phyloP scores from a whole-genome alignment of 2,329 filamentous ascomycete genomes.

The Juglanconis juglandina region DNA sequence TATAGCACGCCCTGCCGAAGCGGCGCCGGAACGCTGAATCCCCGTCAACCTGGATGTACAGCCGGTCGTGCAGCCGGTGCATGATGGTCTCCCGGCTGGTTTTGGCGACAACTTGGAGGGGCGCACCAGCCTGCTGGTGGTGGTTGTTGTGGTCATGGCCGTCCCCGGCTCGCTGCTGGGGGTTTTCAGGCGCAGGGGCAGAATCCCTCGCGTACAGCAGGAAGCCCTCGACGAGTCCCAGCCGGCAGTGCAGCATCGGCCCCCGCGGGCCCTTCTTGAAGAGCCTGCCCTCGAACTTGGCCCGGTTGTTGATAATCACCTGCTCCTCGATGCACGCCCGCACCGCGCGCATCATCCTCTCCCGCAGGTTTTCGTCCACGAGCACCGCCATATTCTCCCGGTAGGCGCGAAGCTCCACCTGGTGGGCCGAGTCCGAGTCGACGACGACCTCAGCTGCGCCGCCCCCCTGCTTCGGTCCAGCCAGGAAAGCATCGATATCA shows the following conservation, averaged over 20 bases:
- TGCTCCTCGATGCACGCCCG: background rate
- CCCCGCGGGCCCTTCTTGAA: background rate
- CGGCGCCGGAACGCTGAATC: slow-evolving; percentile 15
- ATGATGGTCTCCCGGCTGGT: background rate
- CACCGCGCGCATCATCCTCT: background rate
- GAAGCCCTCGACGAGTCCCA: background rate
- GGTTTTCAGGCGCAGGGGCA: background rate
- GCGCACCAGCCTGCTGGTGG: too few species aligned
- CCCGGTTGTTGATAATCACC: background rate
- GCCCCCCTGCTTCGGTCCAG: background rate
- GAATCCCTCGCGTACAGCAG: background rate
- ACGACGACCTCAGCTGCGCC: background rate
- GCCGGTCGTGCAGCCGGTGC: slow-evolving; percentile 16
- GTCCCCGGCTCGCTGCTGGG: too few species aligned
- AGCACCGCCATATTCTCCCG: background rate
- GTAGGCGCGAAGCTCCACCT: background rate
- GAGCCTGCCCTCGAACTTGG: background rate
- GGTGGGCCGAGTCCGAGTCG: background rate
- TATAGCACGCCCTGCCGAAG: slow-evolving; percentile 16
- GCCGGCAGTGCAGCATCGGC: background rate
- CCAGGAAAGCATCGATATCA: background rate
- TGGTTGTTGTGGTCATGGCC: too few species aligned
- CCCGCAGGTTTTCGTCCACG: background rate
- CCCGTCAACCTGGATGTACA: slow-evolving; percentile 21
- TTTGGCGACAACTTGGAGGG: too few species aligned